phyloP scores from a whole-genome alignment of 768 basidiomycete species.

The Phlebiopsis flavidoalba region DNA sequence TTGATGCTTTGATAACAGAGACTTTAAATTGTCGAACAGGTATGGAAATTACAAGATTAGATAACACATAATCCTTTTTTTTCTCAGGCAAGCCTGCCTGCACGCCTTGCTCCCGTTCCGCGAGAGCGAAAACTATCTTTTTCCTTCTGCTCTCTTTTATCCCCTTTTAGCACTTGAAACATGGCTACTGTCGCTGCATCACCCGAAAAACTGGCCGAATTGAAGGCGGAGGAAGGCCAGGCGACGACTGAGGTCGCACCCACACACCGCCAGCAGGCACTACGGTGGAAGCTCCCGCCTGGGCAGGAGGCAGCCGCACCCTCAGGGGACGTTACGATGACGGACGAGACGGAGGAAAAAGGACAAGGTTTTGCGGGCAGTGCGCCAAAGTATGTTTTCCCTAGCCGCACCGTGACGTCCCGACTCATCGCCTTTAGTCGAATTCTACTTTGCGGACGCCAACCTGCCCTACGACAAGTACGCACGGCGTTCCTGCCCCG shows the following conservation, averaged over 20 bases:
- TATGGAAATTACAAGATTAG: not conserved
- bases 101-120: not conserved
- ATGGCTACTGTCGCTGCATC: constrained; percentile 8
- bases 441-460: constrained; percentile 96
- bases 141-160: not conserved
- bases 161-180: not conserved
- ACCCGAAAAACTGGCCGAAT: constrained; percentile 7
- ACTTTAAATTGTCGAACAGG: not conserved
- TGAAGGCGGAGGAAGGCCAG: constrained; percentile 8
- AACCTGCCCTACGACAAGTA: constrained; percentile 91
- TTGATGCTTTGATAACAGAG: not conserved
- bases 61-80: constrained; percentile 1
- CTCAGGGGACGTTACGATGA: constrained; percentile 10
- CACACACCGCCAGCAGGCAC: not conserved
- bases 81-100: not conserved
- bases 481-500: constrained; percentile 11
- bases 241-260: not conserved
- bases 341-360: constrained; percentile 30
- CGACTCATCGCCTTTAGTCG: constrained; percentile 46
- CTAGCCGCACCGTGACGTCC: not conserved
- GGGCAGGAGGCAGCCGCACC: not conserved
- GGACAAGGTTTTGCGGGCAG: constrained; percentile 42
- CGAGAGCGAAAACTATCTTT: not conserved
- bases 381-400: constrained; percentile 46
- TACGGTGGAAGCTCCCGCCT: not conserved